Evolutionary conservation across 805 yeast genomes (phyloP), one percentile per base, ranked within the genome.

Genomic region (Pichia paraexigua): DNA sequence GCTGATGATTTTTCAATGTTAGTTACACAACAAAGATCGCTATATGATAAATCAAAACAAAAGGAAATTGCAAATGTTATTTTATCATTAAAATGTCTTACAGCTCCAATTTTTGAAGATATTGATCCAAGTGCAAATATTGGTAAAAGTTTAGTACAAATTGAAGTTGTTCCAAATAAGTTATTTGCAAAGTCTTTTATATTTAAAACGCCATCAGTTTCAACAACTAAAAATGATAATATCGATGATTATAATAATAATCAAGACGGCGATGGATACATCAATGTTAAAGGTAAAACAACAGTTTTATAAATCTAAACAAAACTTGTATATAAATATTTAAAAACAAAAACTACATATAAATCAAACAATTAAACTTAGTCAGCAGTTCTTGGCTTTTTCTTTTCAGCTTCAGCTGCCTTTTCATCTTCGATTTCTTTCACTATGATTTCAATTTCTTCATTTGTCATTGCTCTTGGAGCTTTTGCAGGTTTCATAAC

Each of bases 381-480:
- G 32, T 58, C 63, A 20, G 54, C 56, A 49, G 57, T 58, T 59
- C 65, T 69, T 58, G 71, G 67, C 69, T 76, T 83, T 76, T 79
- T 85, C 78, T 80, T 84, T 61, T 82, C 92, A 48, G 84, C 87
- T 70, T 84, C 94, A 47, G 81, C 85, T 58, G 77, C 90, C 72
- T 90, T 90, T 68, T 90, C 97, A 32, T 79, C 85, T 71, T 91
- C 97, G 53, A 92, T 85, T 60, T 81, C 84, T 54, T 83, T 82
- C 43, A 91, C 97, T 58, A 82, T 78, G 52, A 75, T 75, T 59
- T 82, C 85, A 57, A 91, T 82, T 58, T 83, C 87, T 20, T 86
- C 95, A 49, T 80, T 77, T 18, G 80, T 70, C 63, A 91, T 76
- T 50, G 72, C 70, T 56, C 77, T 77, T 58, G 87, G 77, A 40